Base-by-base conservation (phyloP, 1,284 basidiomycete species). In the Somion occarium region DNA sequence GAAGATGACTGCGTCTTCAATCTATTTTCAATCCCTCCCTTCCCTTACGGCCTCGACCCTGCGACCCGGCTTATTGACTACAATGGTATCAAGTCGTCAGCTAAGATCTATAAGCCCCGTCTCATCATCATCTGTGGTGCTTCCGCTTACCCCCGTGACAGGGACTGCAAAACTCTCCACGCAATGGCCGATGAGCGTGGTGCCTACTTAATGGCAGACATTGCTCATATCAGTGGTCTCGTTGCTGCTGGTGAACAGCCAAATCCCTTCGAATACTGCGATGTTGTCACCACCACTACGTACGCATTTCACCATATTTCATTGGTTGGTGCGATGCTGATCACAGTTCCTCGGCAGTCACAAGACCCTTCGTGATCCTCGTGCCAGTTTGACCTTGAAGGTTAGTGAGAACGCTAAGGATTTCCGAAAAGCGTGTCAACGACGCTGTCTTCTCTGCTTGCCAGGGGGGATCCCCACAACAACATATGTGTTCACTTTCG, bases 381-480 rank as follows among this genome's bases (percentile, higher is more conserved):
- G 97, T 64, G 97, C 96, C 52, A 96, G 97, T 71, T 75, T 99
- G 61, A 92, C 99, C 77, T 99, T 99, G 71, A 98, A 91, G 75
- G 93, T 97, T 71, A 84, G 86, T 61, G 84, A 91, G 58, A 82
- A 80, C 53, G 59, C 79, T 27, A 69, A 79, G 62, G 91, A 98
- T 65, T 82, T 99, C 15, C 50, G 96, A 99, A 81, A 90, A 90
- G 70, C 89, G 93, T 51, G 87, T 99, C 65, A 99, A 99, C 71
- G 92, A 95, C 44, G 94, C 97, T 56, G 97, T 99, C 61, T 99
- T 99, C 88, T 97, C 97, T 52, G 97, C 96, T 44, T 99, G 96
- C 83, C 97, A 99, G 77, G 97, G 97, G 74, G 97, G 97, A n/a
- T 48, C 97, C 97, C 46, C 97, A 99, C 81, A 99, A 99, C 80